A percentile compares a stretch with the other conserved stretches of the same genome.
Conservation (phyloP, 2,329 filamentous ascomycete genomes). For the Clathrospora elynae region DNA sequence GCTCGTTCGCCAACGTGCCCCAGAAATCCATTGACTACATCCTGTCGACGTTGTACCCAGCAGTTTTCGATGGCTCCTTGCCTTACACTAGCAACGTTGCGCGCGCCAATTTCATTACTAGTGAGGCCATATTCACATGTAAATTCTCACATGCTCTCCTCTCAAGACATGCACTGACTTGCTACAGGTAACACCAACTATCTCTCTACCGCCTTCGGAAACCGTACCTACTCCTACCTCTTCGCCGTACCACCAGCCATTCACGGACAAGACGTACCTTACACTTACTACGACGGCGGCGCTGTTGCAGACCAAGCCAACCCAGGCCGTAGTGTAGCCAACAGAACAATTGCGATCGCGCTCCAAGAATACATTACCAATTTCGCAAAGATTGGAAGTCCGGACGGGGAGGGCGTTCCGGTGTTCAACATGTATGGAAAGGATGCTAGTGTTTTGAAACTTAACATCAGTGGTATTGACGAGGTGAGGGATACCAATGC, state of each 20-base stretch:
- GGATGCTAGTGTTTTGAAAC: constrained; percentile 51
- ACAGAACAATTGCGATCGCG: constrained; percentile 48
- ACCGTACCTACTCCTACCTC: constrained; percentile 58
- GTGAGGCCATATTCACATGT: constrained; percentile 57
- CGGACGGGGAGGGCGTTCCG: constrained; percentile 48
- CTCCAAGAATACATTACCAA: constrained; percentile 55
- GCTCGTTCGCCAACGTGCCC: constrained; percentile 39
- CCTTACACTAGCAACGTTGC: constrained; percentile 54
- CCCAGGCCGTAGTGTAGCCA: constrained; percentile 30
- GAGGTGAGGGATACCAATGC: constrained; percentile 53
- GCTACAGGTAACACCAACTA: constrained; percentile 61
- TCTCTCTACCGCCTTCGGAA: constrained; percentile 54
- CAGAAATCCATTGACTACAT: constrained; percentile 50
- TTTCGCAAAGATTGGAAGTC: constrained; percentile 50
- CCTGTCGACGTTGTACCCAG: constrained; percentile 55
- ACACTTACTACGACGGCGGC: constrained; percentile 58
- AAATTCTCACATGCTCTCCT: too few relatives aligned
- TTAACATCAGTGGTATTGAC: constrained; percentile 52
- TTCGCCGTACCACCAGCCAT: constrained; percentile 60
- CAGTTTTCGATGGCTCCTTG: constrained; percentile 54
- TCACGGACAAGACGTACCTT: constrained; percentile 59
- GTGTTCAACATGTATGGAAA: constrained; percentile 56
- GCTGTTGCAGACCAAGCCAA: constrained; percentile 3
- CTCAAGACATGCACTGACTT: too few relatives aligned
- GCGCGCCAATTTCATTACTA: constrained; percentile 50